Conservation (phyloP, 257 asterid genomes). For the Lycium ferocissimum region DNA sequence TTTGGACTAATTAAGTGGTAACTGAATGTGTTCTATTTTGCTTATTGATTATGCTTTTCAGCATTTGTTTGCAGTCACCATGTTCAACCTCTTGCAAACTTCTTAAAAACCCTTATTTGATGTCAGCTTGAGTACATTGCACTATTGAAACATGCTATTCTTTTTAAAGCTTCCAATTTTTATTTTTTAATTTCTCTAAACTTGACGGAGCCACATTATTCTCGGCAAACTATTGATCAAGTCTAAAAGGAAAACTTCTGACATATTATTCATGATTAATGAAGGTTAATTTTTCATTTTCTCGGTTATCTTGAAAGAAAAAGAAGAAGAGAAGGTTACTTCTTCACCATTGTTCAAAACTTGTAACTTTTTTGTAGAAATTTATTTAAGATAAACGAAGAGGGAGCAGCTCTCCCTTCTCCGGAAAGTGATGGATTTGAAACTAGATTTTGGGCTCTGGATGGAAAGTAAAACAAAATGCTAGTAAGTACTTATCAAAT, state of each 20-base stretch:
- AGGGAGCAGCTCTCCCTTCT: neutral
- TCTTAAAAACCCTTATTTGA: neutral
- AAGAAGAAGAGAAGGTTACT: neutral
- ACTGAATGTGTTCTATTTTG: neutral
- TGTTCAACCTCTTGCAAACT: neutral
- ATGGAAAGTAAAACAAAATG: neutral
- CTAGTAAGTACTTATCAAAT: neutral
- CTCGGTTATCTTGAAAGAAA: neutral
- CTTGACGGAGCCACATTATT: neutral
- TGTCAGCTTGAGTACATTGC: neutral
- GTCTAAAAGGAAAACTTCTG: neutral
- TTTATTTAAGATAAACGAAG: neutral
- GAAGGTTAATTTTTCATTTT: neutral
- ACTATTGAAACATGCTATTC: neutral
- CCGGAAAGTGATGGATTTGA: neutral
- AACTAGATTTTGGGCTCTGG: neutral
- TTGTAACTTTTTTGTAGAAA: neutral
- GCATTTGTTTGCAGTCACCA: neutral
- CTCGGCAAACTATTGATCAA: neutral
- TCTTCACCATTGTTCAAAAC: neutral
- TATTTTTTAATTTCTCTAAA: neutral
- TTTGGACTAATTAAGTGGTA: neutral
- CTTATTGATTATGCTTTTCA: neutral
- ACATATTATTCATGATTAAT: neutral
- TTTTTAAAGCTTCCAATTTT: neutral